Evolutionary conservation across 441 rosid species (phyloP).

Genomic region (Gossypium trilobum): DNA sequence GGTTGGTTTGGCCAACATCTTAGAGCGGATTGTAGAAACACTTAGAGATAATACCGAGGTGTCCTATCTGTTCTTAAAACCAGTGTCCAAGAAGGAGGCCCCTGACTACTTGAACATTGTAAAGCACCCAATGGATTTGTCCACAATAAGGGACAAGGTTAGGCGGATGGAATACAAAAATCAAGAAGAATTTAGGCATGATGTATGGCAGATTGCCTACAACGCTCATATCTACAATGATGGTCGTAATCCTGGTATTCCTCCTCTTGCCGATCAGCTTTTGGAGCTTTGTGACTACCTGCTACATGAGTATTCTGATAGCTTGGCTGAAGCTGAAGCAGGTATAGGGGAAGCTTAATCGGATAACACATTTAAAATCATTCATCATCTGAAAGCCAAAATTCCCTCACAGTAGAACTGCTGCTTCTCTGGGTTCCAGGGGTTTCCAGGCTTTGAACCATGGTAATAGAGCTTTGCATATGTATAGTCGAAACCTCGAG

Average conservation of each 20-base stretch:
- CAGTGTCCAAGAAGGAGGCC: conserved; percentile 86
- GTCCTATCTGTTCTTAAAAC: conserved; percentile 80
- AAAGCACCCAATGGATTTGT: conserved; percentile 79
- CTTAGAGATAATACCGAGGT: conserved; percentile 51
- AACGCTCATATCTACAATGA: conserved; percentile 86
- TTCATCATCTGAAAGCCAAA: conserved; percentile 2
- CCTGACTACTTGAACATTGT: conserved; percentile 71
- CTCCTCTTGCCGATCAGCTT: conserved; percentile 95
- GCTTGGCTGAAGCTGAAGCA: conserved; percentile 64
- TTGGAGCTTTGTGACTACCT: conserved; percentile 78
- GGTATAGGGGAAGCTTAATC: conserved; percentile 37
- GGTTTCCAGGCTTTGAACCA: background rate
- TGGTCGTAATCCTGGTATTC: conserved; percentile 77
- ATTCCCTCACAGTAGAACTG: background rate
- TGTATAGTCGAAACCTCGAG: background rate
- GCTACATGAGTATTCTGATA: conserved; percentile 35
- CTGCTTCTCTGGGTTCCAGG: background rate
- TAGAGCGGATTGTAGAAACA: conserved; percentile 68
- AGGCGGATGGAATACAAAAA: conserved; percentile 77
- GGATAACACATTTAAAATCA: background rate
- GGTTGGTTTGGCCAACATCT: conserved; percentile 83
- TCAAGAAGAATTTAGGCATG: conserved; percentile 68
- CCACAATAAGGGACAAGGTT: conserved; percentile 73
- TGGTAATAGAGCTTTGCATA: background rate
- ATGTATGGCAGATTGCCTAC: conserved; percentile 67